Base-by-base conservation (phyloP, 176 grass and related monocot genomes). In the Avena atlantica region DNA sequence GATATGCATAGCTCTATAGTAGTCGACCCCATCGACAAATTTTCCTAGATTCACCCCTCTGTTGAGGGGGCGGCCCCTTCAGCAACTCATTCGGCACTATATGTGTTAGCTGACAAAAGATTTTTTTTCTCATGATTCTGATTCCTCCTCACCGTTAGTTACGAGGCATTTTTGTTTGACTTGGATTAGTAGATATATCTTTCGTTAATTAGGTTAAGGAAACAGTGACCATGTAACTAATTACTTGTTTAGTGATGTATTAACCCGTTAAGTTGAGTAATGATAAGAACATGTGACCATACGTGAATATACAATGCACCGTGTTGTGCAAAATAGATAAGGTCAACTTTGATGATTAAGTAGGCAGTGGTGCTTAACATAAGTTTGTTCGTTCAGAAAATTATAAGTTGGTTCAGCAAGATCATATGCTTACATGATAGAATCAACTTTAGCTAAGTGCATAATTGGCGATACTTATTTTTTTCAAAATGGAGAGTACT, bases 101-200 rank as follows among this genome's bases (percentile, higher is more conserved):
- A 29, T 36, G 19, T 57, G 25, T 15, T 50, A 50, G 23, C 60
- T 7, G 9, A 20, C 79, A 66, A 27, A 5, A 40, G 37, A 25
- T 53, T n/a, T 12, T 15, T 9, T 9, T 19, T 40, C 47, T 24
- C 8, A 16, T 31, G 73, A 76, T 76, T 53, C 48, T 31, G 73
- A 31, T 76, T 76, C 73, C 47, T 52, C 44, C 42, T 42, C 15
- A 7, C 12, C 56, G 73, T 36, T 51, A 52, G 34, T 55, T 23
- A 58, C 67, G 57, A 83, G 71, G 62, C 51, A 10, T 45, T 57
- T 68, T 67, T 1, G 74, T 87, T 84, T 87, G 85, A 84, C 89
- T 62, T 16, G 10, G 14, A 12, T 52, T 2, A 34, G 20, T 40
- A 40, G 37, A 40, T 40, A 13, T 12, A 9, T 21, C 62, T 79